Conservation (phyloP, 768 basidiomycete species). For the Suillus ampliporus region DNA sequence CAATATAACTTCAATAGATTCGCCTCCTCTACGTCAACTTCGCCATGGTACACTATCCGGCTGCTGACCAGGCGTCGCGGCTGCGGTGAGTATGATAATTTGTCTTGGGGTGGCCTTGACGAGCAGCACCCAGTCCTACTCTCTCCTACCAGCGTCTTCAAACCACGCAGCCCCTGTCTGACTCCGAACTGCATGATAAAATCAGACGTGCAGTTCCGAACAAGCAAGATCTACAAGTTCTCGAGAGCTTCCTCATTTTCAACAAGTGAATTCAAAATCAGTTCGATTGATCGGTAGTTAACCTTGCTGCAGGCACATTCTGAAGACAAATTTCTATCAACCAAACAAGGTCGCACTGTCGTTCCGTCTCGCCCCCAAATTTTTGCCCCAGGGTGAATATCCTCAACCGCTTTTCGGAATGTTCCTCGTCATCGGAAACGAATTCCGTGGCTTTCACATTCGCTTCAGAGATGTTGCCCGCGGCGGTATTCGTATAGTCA, state of each 20-base stretch:
- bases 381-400: conserved; percentile 94
- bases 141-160: conserved; percentile 94
- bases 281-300: conserved; percentile 5
- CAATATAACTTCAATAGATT: conserved; percentile 53
- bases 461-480: conserved; percentile 97
- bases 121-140: conserved; percentile 69
- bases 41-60: conserved; percentile 92
- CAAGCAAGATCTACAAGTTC: conserved; percentile 92
- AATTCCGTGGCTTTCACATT: conserved; percentile 93
- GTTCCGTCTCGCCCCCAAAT: conserved; percentile 92
- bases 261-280: conserved; percentile 66
- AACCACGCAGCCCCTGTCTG: conserved; percentile 81
- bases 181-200: conserved; percentile 85
- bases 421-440: conserved; percentile 93
- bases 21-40: conserved; percentile 96
- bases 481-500: conserved; percentile 95
- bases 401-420: conserved; percentile 93
- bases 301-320: conserved; percentile 61
- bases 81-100: conserved; percentile 60
- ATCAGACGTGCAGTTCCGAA: conserved; percentile 84
- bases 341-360: conserved; percentile 97
- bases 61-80: conserved; percentile 56
- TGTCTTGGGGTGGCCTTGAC: neutral
- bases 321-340: conserved; percentile 99
- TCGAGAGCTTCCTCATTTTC: conserved; percentile 94